Conservation (phyloP, 495 filamentous ascomycete species). For the Xeromyces bisporus region DNA sequence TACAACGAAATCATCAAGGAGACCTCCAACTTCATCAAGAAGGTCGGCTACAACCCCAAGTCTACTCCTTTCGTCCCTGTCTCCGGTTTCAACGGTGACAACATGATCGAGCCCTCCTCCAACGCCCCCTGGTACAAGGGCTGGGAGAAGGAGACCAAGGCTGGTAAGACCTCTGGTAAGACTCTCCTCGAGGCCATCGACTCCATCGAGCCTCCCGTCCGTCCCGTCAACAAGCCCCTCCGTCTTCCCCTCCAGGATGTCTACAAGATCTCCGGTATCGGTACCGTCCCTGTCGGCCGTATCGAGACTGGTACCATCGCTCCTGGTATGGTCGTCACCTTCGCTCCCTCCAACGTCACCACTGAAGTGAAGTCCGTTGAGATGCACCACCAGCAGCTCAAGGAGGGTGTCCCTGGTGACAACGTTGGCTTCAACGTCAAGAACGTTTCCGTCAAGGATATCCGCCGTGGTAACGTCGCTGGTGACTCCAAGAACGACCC, state of each 20-base stretch:
- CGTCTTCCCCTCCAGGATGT: constrained; percentile 99
- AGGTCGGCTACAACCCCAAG: constrained; percentile 99
- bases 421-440: constrained; percentile 99
- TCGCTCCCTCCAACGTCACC: constrained; percentile 92
- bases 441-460: constrained; percentile 99
- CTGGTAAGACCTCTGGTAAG: constrained; percentile 76
- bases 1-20: constrained; percentile 99
- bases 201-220: constrained; percentile 79
- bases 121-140: constrained; percentile 99
- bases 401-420: constrained; percentile 92
- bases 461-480: constrained; percentile 98
- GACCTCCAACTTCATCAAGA: constrained; percentile 99
- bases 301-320: constrained; percentile 98
- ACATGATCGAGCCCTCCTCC: constrained; percentile 85
- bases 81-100: constrained; percentile 99
- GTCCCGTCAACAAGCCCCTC: constrained; percentile 77
- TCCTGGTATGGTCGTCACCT: constrained; percentile 84
- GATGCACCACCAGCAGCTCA: constrained; percentile 99
- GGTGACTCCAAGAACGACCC: constrained; percentile 99
- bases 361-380: constrained; percentile 99
- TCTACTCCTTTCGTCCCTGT: constrained; percentile 94
- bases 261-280: constrained; percentile 99
- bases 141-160: constrained; percentile 99
- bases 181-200: constrained; percentile 99
- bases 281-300: constrained; percentile 98